Evolutionary conservation across 495 filamentous ascomycete species (phyloP).

Genomic region (Hapsidospora chrysogenum): DNA sequence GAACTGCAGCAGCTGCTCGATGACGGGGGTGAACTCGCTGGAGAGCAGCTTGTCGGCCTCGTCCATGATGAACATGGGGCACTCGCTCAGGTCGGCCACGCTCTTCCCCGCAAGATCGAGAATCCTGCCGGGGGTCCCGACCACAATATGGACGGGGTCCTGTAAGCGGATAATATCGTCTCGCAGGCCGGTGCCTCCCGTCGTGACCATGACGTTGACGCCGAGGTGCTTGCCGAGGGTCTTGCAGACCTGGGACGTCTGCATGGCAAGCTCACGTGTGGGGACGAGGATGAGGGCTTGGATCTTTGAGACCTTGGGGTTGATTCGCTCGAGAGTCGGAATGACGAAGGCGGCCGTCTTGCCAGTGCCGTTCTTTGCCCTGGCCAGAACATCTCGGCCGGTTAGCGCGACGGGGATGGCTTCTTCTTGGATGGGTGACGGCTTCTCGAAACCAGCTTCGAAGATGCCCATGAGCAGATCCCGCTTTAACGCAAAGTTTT

Average conservation of each 20-base stretch:
- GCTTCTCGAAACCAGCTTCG: conserved; percentile 96
- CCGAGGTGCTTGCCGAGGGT: conserved; percentile 92
- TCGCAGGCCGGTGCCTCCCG: conserved; percentile 82
- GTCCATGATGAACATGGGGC: conserved; percentile 97
- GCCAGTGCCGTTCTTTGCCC: conserved; percentile 96
- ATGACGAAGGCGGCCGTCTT: conserved; percentile 98
- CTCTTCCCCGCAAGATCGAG: conserved; percentile 88
- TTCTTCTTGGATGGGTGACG: conserved; percentile 98
- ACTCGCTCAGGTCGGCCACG: conserved; percentile 90
- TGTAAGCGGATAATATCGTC: conserved; percentile 94
- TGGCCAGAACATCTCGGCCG: conserved; percentile 84
- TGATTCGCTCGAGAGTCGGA: conserved; percentile 85
- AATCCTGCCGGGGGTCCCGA: conserved; percentile 91
- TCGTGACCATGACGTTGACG: conserved; percentile 98
- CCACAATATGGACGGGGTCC: conserved; percentile 91
- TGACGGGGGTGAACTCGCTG: conserved; percentile 88
- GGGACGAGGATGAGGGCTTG: conserved; percentile 94
- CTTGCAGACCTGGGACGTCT: conserved; percentile 98
- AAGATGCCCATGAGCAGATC: conserved; percentile 98
- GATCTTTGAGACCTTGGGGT: conserved; percentile 85
- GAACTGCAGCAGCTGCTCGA: conserved; percentile 85
- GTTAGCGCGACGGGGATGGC: conserved; percentile 92
- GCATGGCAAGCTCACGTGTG: conserved; percentile 92
- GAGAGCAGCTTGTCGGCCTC: conserved; percentile 96
- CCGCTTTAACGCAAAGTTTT: conserved; percentile 88